Evolutionary conservation across 768 basidiomycete species (phyloP), one percentile per base, ranked within the genome.

Genomic region (Kwoniella newhampshirensis): DNA sequence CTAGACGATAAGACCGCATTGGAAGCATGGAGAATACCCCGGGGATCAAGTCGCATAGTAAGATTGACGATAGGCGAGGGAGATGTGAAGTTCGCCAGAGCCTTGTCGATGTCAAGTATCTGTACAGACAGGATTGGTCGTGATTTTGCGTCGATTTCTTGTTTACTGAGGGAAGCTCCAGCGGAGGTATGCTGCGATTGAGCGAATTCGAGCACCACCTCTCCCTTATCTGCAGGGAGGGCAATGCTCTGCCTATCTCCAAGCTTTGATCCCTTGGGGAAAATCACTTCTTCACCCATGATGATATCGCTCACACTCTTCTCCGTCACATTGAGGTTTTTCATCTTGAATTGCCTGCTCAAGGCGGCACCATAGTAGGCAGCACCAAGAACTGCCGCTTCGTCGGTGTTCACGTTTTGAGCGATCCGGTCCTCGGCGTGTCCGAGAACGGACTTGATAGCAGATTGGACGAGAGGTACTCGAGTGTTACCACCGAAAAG

Each of bases 331-430:
- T 89, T 88, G 75, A 97, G 87, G 66, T 87, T 85, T 79, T 98
- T 99, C 46, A 96, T 96, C 79, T 88, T 88, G 82, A 96, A 98
- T 68, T 89, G 89, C 37, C 87, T 81, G 64, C 87, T 91, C 25
- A 93, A 82, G 21, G 84, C 81, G 3, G 96, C 94, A 15, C 93
- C 96, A 60, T 94, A 86, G 46, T 96, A 85, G 1, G 89, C 94
- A 21, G 94, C 92, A 40, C 87, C 91, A 41, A 99, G 83, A 18
- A 97, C 94, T 23, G 88, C 89, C 0, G 91, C 89, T 78, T 99
- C 96, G 73, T 98, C 96, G 0, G 94, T 87, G 74, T 99, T 98
- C 59, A 99, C 89, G 65, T 97, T 98, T 70, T 87, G 81, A 4
- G 94, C 90, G 55, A 98, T 87, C 77, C 89, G 90, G 50, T 86